phyloP scores from a whole-genome alignment of 139 green algal genomes.

The Astrephomene gubernaculifera region DNA sequence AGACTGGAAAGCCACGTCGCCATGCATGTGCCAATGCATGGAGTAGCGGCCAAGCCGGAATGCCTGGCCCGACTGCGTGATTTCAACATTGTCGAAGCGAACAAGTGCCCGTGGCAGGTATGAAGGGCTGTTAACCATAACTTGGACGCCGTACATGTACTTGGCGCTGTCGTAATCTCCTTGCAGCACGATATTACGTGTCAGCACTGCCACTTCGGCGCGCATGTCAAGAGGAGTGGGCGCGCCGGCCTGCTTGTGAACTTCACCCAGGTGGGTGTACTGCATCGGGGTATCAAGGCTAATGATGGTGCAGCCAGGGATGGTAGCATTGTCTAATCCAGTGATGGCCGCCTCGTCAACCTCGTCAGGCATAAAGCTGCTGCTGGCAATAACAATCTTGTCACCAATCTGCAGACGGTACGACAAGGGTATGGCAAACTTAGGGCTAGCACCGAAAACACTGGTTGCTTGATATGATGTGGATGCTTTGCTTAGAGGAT shows the following conservation, averaged over 20 bases:
- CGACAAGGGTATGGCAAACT: too few species aligned
- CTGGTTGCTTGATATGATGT: too few species aligned
- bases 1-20: slow-evolving; percentile 46
- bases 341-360: slow-evolving; percentile 57
- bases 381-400: slow-evolving; percentile 69
- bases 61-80: slow-evolving; percentile 60
- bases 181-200: slow-evolving; percentile 57
- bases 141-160: slow-evolving; percentile 62
- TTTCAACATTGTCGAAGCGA: slow-evolving; percentile 55
- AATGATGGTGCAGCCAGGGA: slow-evolving; percentile 42
- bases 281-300: slow-evolving; percentile 45
- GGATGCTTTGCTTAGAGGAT: too few species aligned
- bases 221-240: slow-evolving; percentile 65
- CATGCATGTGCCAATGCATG: slow-evolving; percentile 84
- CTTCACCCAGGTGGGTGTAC: slow-evolving; percentile 67
- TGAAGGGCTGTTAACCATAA: slow-evolving; percentile 54
- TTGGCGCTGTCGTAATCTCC: slow-evolving; percentile 53
- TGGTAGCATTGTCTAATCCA: not conserved
- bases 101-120: slow-evolving; percentile 20
- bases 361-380: slow-evolving; percentile 54
- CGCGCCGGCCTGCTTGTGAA: not conserved
- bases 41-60: slow-evolving; percentile 75
- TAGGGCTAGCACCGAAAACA: too few species aligned
- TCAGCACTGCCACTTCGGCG: slow-evolving; percentile 66
- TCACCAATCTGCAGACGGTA: slow-evolving; percentile 49